Conservation (phyloP, 2,329 filamentous ascomycete genomes). For the Scleromitrula shiraiana region DNA sequence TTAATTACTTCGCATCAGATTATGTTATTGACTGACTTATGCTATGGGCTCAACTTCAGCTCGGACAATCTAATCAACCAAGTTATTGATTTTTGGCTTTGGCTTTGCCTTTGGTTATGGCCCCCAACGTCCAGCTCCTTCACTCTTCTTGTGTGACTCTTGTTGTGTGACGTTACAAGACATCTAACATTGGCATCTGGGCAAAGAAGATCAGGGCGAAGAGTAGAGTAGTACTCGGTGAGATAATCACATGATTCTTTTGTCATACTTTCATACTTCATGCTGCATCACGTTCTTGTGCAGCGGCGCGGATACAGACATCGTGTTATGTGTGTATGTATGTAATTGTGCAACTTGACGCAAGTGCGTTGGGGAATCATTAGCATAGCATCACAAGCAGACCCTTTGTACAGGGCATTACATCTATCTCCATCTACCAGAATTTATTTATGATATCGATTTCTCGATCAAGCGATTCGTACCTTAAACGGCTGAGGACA, state of each 20-base stretch:
- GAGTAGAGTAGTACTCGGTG: neutral
- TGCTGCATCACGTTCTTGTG: no score
- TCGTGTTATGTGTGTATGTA: neutral
- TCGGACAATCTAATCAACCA: no score
- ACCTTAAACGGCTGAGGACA: no score
- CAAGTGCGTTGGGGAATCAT: neutral
- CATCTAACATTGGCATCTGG: no score
- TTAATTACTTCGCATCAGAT: neutral
- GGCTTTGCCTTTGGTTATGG: no score
- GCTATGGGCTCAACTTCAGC: no score
- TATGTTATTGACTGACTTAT: neutral
- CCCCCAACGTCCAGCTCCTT: no score
- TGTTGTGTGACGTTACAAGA: neutral
- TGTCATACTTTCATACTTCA: neutral
- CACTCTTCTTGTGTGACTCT: no score
- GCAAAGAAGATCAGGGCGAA: neutral
- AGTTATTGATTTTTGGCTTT: no score
- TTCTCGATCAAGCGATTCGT: no score
- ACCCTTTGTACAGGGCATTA: neutral
- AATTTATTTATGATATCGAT: no score
- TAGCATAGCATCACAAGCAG: neutral
- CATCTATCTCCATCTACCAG: no score
- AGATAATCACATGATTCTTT: neutral
- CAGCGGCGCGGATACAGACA: neutral
- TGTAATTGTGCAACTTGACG: neutral